Base-by-base conservation (phyloP, 768 basidiomycete genomes). In the Pisolithus albus region DNA sequence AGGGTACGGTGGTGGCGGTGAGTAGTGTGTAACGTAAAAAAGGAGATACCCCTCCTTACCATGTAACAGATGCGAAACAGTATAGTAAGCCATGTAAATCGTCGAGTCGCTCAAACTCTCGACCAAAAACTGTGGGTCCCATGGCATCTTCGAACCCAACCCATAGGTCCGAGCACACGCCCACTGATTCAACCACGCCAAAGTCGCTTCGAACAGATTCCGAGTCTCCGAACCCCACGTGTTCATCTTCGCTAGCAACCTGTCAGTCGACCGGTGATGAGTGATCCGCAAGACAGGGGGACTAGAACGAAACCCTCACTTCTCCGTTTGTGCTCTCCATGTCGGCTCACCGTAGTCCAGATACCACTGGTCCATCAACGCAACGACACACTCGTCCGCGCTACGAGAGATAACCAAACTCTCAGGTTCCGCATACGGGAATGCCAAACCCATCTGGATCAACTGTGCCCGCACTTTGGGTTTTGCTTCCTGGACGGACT, bases 321-420 rank as follows among this genome's bases (percentile, higher is more conserved):
- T 83, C 67, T 92, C 88, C 5, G 91, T 82, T 61, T 89, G 79
- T 15, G 77, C 80, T 67, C 85, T 88, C 96, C 96, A 99, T n/a
- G 67, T 64, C 1, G 81, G 68, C 73, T 97, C 92, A 59, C 95
- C 96, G 61, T 97, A 99, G 69, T 98, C 92, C 68, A 98, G 71
- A 69, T 98, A 99, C 94, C 95, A 99, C 70, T 99, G 96, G 66
- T 99, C 96, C 82, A 93, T 94, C 58, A 99, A 72, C 3, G 95
- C 94, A 52, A 99, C 92, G 18, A 97, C 89, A 72, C 96, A 99
- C 70, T 97, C 95, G 63, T 99, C 96, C n/a, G 80, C 83, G 67
- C 88, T 92, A 41, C 95, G 78, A 42, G 86, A 90, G 61, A 93
- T 81, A 61, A 97, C 86, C 58, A 90, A 66, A 51, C 87, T 88